These are phyloP conservation scores for Solanum clarkiae DNA, from an alignment of 257 asterid genomes.

Conservation along the genomic window DNA sequence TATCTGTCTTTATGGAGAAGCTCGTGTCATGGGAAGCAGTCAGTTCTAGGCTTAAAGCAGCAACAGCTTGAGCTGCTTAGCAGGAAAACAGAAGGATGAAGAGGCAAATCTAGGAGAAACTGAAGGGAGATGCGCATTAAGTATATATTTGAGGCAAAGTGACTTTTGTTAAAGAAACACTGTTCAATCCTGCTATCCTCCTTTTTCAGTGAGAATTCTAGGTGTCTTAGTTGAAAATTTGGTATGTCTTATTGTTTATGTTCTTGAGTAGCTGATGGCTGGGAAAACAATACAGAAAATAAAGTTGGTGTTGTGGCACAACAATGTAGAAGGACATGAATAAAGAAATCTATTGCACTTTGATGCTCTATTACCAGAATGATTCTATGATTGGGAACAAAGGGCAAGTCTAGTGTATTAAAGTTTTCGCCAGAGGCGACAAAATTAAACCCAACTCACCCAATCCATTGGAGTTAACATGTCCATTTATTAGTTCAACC, in stretches of 20 bases:
- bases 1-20: slow-evolving; percentile 70
- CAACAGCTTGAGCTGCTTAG: slow-evolving; percentile 45
- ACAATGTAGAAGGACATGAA: background rate
- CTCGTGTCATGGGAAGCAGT: slow-evolving; percentile 93
- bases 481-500: too few relatives aligned
- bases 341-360: background rate
- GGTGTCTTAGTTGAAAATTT: background rate
- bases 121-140: slow-evolving; percentile 20
- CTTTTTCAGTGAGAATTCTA: background rate
- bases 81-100: slow-evolving; percentile 35
- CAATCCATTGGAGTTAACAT: too few relatives aligned
- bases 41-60: slow-evolving; percentile 67
- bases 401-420: too few relatives aligned
- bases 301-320: background rate
- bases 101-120: slow-evolving; percentile 3
- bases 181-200: background rate
- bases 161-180: background rate
- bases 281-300: background rate
- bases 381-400: background rate
- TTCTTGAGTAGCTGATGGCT: background rate
- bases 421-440: too few relatives aligned
- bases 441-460: too few relatives aligned
- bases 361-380: background rate
- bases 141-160: slow-evolving; percentile 11
- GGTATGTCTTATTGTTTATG: background rate